Conservation (phyloP, 2,329 filamentous ascomycete genomes). For the Penicillium polonicum region DNA sequence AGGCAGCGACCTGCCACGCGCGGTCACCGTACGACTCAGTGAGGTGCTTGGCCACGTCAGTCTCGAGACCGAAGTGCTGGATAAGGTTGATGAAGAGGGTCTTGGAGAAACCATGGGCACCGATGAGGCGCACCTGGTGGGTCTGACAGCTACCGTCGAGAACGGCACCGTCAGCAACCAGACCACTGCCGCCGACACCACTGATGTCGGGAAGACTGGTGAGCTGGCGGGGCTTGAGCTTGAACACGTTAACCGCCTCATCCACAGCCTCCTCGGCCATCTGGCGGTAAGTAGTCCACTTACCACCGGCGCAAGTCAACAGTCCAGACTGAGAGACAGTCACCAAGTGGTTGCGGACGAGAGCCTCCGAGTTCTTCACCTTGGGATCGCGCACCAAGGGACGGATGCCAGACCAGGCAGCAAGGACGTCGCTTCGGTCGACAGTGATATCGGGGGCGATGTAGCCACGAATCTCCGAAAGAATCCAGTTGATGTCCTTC, state of each 20-base stretch:
- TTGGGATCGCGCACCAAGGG: slow-evolving; percentile 84
- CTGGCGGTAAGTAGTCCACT: slow-evolving; percentile 91
- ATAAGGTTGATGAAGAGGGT: slow-evolving; percentile 93
- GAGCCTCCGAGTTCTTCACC: slow-evolving; percentile 78
- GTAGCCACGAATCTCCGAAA: slow-evolving; percentile 79
- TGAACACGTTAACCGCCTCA: slow-evolving; percentile 69
- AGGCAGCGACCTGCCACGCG: slow-evolving; percentile 82
- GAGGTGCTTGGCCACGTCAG: slow-evolving; percentile 86
- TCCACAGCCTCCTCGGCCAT: slow-evolving; percentile 91
- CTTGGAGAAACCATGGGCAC: slow-evolving; percentile 83
- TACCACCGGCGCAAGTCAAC: slow-evolving; percentile 81
- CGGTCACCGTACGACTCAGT: slow-evolving; percentile 86
- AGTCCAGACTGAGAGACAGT: slow-evolving; percentile 76
- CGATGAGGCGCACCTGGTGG: slow-evolving; percentile 75
- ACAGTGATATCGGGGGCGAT: slow-evolving; percentile 81
- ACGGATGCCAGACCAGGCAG: slow-evolving; percentile 85
- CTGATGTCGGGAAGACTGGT: slow-evolving; percentile 64
- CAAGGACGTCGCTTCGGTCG: slow-evolving; percentile 80
- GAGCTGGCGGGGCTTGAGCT: slow-evolving; percentile 58
- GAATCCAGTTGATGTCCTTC: slow-evolving; percentile 83
- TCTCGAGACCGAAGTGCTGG: slow-evolving; percentile 89
- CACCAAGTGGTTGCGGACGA: slow-evolving; percentile 83
- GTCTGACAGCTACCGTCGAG: slow-evolving; percentile 78
- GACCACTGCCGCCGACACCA: slow-evolving; percentile 68
- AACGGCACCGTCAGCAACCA: slow-evolving; percentile 67